Conservation (phyloP, 1,284 basidiomycete species). For the Pterulicium gracile region DNA sequence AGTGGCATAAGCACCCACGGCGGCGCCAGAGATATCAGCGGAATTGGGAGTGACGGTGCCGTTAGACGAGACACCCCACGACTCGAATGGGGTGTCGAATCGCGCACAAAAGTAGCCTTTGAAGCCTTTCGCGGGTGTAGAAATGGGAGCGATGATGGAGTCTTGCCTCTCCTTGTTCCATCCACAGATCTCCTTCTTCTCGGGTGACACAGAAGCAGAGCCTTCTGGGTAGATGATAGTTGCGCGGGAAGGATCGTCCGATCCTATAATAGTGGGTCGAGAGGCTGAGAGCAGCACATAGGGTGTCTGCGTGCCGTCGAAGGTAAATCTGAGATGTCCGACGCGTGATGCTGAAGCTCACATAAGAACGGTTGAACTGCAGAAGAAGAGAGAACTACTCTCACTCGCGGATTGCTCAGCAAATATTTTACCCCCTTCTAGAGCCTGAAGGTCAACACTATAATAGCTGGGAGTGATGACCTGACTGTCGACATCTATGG, state of each 20-base stretch:
- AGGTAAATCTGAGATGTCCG: constrained; percentile 69
- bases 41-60: constrained; percentile 24
- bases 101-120: constrained; percentile 72
- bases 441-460: constrained; percentile 44
- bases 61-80: constrained; percentile 40
- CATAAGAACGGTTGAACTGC: constrained; percentile 6
- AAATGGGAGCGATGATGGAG: constrained; percentile 50
- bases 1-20: constrained; percentile 48
- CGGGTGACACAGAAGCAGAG: constrained; percentile 35
- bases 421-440: constrained; percentile 36
- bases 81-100: constrained; percentile 42
- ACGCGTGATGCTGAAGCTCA: constrained; percentile 55
- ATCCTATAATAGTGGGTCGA: constrained; percentile 51
- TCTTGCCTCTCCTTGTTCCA: constrained; percentile 70
- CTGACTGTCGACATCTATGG: constrained; percentile 48
- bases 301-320: constrained; percentile 35
- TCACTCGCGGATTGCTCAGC: constrained; percentile 65
- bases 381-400: constrained; percentile 16
- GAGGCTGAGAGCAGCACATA: constrained; percentile 67
- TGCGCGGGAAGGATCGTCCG: constrained; percentile 26
- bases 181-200: constrained; percentile 50
- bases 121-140: constrained; percentile 35
- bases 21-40: constrained; percentile 20
- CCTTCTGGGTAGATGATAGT: constrained; percentile 59
- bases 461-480: constrained; percentile 61